phyloP scores from a whole-genome alignment of 257 asterid genomes.

The Oldenlandia corymbosa region DNA sequence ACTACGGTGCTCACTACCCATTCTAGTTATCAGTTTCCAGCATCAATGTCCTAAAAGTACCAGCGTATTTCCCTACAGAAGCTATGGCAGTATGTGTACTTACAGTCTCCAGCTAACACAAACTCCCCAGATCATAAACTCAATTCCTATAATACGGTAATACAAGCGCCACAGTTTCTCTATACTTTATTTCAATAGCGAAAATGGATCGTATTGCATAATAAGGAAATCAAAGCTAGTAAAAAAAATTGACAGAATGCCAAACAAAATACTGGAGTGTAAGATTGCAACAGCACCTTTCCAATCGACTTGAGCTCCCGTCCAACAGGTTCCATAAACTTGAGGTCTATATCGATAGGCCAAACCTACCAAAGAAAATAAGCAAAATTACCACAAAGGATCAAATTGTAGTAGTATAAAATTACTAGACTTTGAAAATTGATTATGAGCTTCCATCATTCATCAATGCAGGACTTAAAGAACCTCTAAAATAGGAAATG shows the following conservation, averaged over 20 bases:
- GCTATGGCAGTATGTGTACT: background rate
- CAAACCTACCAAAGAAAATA: slow-evolving; percentile 51
- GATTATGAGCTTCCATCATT: too few species aligned
- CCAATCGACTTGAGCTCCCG: slow-evolving; percentile 77
- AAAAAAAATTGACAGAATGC: slow-evolving; percentile 30
- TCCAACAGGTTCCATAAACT: slow-evolving; percentile 88
- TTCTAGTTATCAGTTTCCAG: background rate
- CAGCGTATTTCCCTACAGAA: background rate
- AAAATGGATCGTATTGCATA: background rate
- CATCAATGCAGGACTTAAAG: too few species aligned
- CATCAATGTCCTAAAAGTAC: background rate
- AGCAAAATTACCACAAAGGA: background rate
- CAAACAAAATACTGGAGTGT: background rate
- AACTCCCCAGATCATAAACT: background rate
- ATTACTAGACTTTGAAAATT: too few species aligned
- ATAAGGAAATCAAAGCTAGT: background rate
- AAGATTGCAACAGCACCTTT: slow-evolving; percentile 39
- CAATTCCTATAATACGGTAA: background rate
- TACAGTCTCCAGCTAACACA: background rate
- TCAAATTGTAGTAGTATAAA: too few species aligned
- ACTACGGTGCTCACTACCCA: background rate
- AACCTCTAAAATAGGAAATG: background rate
- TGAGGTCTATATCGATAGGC: slow-evolving; percentile 88
- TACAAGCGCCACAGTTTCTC: too few species aligned
- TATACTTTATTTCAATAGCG: too few species aligned